Evolutionary conservation across 495 filamentous ascomycete genomes (phyloP), one percentile per base, ranked within the genome.

Genomic region (Friedmanniomyces simplex): DNA sequence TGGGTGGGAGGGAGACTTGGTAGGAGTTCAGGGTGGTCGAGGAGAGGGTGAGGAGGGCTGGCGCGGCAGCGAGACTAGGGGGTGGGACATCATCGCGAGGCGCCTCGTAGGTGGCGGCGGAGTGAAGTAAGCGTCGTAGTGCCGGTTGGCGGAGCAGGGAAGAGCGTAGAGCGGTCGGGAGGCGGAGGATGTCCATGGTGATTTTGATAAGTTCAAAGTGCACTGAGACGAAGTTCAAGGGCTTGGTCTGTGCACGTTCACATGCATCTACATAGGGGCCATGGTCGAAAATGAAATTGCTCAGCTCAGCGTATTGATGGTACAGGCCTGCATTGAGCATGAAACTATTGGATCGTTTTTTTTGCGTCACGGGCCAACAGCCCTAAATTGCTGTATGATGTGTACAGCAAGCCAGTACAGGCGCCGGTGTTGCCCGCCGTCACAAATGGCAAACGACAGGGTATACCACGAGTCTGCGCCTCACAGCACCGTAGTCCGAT

Each of bases 1-100:
- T 82, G 0, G 90, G 83, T 5, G 74, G 68, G 50, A 67, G 55
- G 7, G 82, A 82, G 50, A 80, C 76, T 76, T 78, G 80, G 73
- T 85, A 82, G 62, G 73, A 76, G 21, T 77, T 74, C 20, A 73
- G 55, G 24, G 60, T 34, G 21, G 56, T 41, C n/a, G 42, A 21
- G 30, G 63, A 55, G 52, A 63, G 43, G 51, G 57, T 61, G 24
- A 60, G 49, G 54, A 54, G 48, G 37, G 52, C 24, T 54, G 59
- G 57, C 11, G 57, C 14, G 24, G 63, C 21, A 25, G 36, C 22
- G 18, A 18, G 28, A 26, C 34, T 50, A 57, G 46, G 22, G 57
- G 55, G 30, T 25, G 47, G 24, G 49, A 24, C n/a, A 22, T 28
- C 13, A 32, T 57, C 16, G 54, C 39, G 49, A 32, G 24, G 39